phyloP scores from a whole-genome alignment of 228 moss, liverwort and hornwort species.

The Sphagnum magellanicum region DNA sequence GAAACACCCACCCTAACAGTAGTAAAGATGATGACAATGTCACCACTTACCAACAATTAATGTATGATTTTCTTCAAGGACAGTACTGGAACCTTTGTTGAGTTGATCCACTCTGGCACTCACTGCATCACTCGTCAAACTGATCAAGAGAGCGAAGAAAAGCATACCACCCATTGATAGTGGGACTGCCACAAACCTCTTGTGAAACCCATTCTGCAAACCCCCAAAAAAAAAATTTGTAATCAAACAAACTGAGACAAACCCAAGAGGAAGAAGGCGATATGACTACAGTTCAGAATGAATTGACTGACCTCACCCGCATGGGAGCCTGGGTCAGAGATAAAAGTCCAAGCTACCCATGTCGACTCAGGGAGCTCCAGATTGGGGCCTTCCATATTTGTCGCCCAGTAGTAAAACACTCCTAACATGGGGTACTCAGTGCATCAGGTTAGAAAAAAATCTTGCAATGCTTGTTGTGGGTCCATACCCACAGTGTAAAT shows the following conservation, averaged over 20 bases:
- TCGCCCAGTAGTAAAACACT: slow-evolving; percentile 24
- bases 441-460: too few species aligned
- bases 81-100: slow-evolving; percentile 35
- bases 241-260: too few species aligned
- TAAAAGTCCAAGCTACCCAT: slow-evolving; percentile 57
- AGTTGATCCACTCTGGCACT: slow-evolving; percentile 45
- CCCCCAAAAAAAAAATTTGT: not conserved
- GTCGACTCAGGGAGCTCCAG: slow-evolving; percentile 27
- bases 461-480: too few species aligned
- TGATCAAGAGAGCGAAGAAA: slow-evolving; percentile 51
- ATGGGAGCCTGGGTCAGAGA: slow-evolving; percentile 44
- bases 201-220: slow-evolving; percentile 20
- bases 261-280: too few species aligned
- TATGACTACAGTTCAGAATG: too few species aligned
- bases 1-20: too few species aligned
- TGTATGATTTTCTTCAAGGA: slow-evolving; percentile 56
- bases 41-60: slow-evolving; percentile 31
- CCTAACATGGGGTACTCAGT: slow-evolving; percentile 7
- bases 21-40: too few species aligned
- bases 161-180: slow-evolving; percentile 57
- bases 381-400: slow-evolving; percentile 27
- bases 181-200: slow-evolving; percentile 44
- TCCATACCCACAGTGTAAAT: too few species aligned
- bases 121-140: slow-evolving; percentile 50
- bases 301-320: slow-evolving; percentile 24